Evolutionary conservation across 1,139 yeast genomes (phyloP).

Genomic region (Hemisphaericaspora xylanilytica): DNA sequence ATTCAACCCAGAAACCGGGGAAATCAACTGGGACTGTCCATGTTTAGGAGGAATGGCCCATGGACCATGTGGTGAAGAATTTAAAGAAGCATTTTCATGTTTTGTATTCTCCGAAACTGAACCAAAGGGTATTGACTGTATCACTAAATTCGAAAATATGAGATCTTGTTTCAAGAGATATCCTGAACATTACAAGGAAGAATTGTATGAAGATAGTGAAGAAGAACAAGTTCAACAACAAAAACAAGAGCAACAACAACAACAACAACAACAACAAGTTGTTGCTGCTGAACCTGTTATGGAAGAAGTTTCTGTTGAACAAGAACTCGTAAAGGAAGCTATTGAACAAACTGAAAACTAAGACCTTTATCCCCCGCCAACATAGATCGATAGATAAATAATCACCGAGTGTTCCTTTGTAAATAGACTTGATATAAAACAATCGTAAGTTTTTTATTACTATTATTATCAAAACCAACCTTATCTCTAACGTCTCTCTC

Average conservation of each 20-base stretch:
- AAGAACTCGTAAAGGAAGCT: background rate
- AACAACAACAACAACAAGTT: slow-evolving; percentile 13
- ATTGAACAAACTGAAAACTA: slow-evolving; percentile 1
- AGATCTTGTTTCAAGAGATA: slow-evolving; percentile 90
- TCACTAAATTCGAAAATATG: slow-evolving; percentile 88
- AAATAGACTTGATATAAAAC: background rate
- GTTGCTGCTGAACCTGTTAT: slow-evolving; percentile 9
- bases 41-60: slow-evolving; percentile 99
- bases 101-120: slow-evolving; percentile 93
- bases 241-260: slow-evolving; percentile 10
- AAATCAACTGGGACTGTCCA: slow-evolving; percentile 99
- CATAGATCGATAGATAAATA: slow-evolving; percentile 2
- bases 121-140: slow-evolving; percentile 96
- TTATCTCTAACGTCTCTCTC: too few species aligned
- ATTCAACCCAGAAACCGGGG: slow-evolving; percentile 96
- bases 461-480: slow-evolving; percentile 1
- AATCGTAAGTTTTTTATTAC: slow-evolving; percentile 1
- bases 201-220: slow-evolving; percentile 73
- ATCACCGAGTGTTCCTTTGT: background rate
- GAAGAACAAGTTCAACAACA: slow-evolving; percentile 7
- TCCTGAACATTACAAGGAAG: slow-evolving; percentile 94
- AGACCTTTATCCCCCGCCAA: too few species aligned
- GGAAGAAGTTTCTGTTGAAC: slow-evolving; percentile 1
- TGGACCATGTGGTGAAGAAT: slow-evolving; percentile 98
- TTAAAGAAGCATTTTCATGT: slow-evolving; percentile 94